Evolutionary conservation across 768 basidiomycete species (phyloP).

Genomic region (Brasilioporus rufonigricans): DNA sequence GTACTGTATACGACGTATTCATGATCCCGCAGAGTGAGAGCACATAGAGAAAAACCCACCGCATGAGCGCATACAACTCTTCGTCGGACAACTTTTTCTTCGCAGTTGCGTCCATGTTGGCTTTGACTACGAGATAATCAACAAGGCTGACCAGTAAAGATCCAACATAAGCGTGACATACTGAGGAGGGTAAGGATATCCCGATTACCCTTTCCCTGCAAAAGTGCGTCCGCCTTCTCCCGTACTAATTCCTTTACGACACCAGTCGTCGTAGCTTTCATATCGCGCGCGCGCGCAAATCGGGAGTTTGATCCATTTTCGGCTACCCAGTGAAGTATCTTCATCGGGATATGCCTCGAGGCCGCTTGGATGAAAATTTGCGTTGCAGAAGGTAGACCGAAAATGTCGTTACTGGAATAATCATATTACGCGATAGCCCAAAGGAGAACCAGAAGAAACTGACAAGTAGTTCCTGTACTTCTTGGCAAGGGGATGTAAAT

Average conservation of each 20-base stretch:
- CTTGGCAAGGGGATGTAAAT: neutral
- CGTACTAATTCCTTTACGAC: conserved; percentile 2
- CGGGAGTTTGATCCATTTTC: neutral
- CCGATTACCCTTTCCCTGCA: neutral
- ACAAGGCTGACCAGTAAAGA: neutral
- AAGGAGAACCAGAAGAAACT: neutral
- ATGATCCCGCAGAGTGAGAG: neutral
- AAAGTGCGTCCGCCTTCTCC: conserved; percentile 6
- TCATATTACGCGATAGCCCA: neutral
- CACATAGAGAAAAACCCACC: conserved; percentile 6
- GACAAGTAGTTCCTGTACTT: neutral
- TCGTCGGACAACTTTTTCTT: conserved; percentile 15
- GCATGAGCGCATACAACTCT: conserved; percentile 9
- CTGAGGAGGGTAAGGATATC: conserved; percentile 36
- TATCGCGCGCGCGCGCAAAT: neutral
- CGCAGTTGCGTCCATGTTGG: conserved; percentile 15
- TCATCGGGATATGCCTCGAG: conserved; percentile 1
- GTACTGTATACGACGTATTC: conserved; percentile 27
- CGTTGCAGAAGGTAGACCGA: neutral
- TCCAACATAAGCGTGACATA: conserved; percentile 12
- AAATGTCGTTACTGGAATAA: neutral
- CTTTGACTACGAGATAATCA: neutral
- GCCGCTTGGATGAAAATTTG: conserved; percentile 7
- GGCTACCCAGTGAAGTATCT: neutral
- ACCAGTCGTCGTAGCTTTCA: neutral